Evolutionary conservation across 1,284 basidiomycete species (phyloP).

Genomic region (Ganoderma sinense): DNA sequence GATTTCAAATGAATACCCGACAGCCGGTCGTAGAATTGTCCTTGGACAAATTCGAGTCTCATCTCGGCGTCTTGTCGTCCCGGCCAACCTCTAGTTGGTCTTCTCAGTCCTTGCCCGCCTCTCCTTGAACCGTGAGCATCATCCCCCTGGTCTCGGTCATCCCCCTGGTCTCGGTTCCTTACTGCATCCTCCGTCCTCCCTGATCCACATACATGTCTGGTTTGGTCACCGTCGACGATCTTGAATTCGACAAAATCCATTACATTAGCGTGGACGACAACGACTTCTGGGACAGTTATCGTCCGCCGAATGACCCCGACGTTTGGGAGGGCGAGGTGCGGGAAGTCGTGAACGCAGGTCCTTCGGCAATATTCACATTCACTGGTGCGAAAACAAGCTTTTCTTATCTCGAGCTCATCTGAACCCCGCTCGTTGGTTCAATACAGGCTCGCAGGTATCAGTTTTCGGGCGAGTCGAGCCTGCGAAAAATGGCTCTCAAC

Average conservation of each 20-base stretch:
- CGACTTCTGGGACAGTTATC: neutral
- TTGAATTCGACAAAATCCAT: slow-evolving; percentile 1
- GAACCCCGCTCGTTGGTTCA: too few relatives aligned
- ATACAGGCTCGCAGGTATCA: slow-evolving; percentile 22
- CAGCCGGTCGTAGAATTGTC: neutral
- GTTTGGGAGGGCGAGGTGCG: slow-evolving; percentile 7
- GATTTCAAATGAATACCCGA: neutral
- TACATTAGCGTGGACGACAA: neutral
- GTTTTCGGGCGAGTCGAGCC: slow-evolving; percentile 22
- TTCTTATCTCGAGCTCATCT: neutral
- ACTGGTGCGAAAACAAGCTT: slow-evolving; percentile 13
- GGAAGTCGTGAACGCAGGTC: slow-evolving; percentile 2
- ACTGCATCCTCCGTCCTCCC: neutral
- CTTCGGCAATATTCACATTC: slow-evolving; percentile 15
- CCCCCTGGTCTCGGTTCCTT: neutral
- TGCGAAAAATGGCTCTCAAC: slow-evolving; percentile 6
- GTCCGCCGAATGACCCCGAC: slow-evolving; percentile 8
- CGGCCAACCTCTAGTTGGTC: neutral
- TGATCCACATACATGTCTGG: slow-evolving; percentile 1
- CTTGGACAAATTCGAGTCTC: neutral
- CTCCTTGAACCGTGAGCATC: neutral
- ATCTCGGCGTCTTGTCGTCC: neutral
- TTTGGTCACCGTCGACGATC: slow-evolving; percentile 7
- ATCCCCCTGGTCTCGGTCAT: too few relatives aligned
- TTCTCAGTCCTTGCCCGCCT: neutral